Evolutionary conservation across 2,329 filamentous ascomycete species (phyloP).

Genomic region (Alternaria ethzedia): DNA sequence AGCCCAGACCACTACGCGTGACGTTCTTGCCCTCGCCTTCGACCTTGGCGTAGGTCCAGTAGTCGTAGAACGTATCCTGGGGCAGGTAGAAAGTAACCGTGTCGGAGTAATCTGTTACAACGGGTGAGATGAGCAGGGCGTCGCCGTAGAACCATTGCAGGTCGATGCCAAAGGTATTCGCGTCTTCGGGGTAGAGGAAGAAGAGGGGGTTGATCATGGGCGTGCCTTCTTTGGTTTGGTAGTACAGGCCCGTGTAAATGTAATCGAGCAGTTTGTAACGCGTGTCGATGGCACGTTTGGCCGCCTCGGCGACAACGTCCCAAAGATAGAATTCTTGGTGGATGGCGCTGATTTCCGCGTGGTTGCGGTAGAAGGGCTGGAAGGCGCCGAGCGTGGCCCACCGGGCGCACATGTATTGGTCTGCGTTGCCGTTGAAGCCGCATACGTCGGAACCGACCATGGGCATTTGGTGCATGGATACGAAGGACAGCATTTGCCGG

Average conservation of each 20-base stretch:
- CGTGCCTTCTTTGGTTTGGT: conserved; percentile 65
- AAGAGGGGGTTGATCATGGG: conserved; percentile 74
- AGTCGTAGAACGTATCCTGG: conserved; percentile 66
- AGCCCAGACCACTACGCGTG: conserved; percentile 54
- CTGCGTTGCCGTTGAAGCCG: conserved; percentile 73
- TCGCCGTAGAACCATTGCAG: conserved; percentile 67
- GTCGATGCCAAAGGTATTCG: conserved; percentile 59
- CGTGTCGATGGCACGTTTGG: conserved; percentile 71
- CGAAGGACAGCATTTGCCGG: conserved; percentile 54
- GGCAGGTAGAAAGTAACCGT: conserved; percentile 64
- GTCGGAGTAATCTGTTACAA: conserved; percentile 60
- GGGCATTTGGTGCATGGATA: conserved; percentile 56
- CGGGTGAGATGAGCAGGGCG: conserved; percentile 63
- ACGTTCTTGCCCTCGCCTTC: conserved; percentile 55
- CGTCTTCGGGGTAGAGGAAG: conserved; percentile 70
- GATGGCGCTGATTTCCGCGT: conserved; percentile 63
- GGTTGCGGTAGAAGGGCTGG: conserved; percentile 77
- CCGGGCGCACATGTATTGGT: conserved; percentile 73
- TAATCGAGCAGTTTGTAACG: conserved; percentile 83
- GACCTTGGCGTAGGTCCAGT: conserved; percentile 59
- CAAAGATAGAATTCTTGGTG: conserved; percentile 77
- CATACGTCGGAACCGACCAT: conserved; percentile 70
- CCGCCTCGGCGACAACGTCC: conserved; percentile 67
- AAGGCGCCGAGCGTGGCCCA: conserved; percentile 78
- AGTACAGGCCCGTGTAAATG: conserved; percentile 74